phyloP scores from a whole-genome alignment of 2,329 filamentous ascomycete species.

The Trichoderma guizhouense region DNA sequence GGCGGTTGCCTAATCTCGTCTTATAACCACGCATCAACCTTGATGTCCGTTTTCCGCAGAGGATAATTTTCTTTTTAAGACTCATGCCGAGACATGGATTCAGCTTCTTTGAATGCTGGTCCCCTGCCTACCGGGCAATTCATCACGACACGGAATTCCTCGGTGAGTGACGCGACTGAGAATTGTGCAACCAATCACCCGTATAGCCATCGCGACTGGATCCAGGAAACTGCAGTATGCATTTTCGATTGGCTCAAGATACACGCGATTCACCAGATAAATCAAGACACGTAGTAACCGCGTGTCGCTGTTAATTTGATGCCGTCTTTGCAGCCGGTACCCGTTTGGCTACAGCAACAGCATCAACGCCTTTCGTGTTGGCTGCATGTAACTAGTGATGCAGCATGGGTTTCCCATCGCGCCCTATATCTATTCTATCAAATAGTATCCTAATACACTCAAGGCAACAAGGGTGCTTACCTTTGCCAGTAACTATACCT shows the following conservation, averaged over 20 bases:
- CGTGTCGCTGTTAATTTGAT: neutral
- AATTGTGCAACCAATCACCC: neutral
- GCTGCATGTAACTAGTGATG: neutral
- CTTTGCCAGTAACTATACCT: neutral
- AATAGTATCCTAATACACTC: neutral
- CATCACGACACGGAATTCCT: neutral
- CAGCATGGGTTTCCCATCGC: neutral
- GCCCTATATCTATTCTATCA: neutral
- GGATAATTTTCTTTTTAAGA: neutral
- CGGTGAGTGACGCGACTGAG: neutral
- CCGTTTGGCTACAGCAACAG: neutral
- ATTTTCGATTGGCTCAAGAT: neutral
- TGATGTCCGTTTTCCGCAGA: no score
- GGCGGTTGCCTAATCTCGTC: neutral
- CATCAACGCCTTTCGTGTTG: neutral
- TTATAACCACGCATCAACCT: neutral
- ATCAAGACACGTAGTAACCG: neutral
- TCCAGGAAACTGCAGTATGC: neutral
- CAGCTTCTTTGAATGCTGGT: neutral
- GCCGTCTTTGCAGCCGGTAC: neutral
- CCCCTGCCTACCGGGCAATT: neutral
- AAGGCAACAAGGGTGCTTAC: neutral
- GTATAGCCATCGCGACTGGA: neutral
- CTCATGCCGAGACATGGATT: neutral
- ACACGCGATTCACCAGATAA: neutral